These are phyloP conservation scores for Haematococcus sp. DNA, from an alignment of 139 green algal genomes.

Conservation along the genomic window DNA sequence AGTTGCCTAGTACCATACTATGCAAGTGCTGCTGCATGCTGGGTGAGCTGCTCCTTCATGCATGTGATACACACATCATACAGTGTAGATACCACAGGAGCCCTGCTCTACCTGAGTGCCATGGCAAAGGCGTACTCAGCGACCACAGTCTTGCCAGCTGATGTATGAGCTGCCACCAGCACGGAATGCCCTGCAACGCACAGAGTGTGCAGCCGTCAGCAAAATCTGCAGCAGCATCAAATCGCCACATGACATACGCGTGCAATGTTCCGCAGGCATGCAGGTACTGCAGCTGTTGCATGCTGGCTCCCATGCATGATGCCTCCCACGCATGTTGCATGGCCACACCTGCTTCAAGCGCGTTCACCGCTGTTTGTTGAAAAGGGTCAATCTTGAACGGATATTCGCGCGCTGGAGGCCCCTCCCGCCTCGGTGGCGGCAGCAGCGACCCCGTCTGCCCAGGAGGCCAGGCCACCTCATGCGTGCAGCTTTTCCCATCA, in stretches of 20 bases:
- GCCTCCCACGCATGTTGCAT: no score
- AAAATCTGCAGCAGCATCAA: no score
- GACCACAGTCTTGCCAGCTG: conserved; percentile 91
- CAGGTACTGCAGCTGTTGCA: no score
- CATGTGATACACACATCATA: background rate
- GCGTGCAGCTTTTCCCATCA: conserved; percentile 76
- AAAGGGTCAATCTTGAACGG: conserved; percentile 90
- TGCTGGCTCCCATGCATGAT: no score
- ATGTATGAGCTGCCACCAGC: conserved; percentile 91
- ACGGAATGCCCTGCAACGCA: conserved; percentile 71
- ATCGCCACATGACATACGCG: no score
- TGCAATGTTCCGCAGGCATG: no score
- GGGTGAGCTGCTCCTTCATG: no score
- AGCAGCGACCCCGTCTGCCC: conserved; percentile 35
- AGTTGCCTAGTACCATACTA: no score
- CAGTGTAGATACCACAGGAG: no score
- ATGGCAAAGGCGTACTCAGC: conserved; percentile 93
- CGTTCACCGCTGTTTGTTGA: conserved; percentile 75
- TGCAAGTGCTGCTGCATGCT: no score
- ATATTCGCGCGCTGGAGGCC: conserved; percentile 69
- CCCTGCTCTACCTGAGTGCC: conserved; percentile 46
- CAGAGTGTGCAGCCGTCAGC: no score
- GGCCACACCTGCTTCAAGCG: conserved; percentile 68
- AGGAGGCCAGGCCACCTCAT: conserved; percentile 79
- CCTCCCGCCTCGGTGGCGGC: conserved; percentile 39